Evolutionary conservation across 2,329 filamentous ascomycete species (phyloP).

Genomic region (Pestalotiopsis fici): DNA sequence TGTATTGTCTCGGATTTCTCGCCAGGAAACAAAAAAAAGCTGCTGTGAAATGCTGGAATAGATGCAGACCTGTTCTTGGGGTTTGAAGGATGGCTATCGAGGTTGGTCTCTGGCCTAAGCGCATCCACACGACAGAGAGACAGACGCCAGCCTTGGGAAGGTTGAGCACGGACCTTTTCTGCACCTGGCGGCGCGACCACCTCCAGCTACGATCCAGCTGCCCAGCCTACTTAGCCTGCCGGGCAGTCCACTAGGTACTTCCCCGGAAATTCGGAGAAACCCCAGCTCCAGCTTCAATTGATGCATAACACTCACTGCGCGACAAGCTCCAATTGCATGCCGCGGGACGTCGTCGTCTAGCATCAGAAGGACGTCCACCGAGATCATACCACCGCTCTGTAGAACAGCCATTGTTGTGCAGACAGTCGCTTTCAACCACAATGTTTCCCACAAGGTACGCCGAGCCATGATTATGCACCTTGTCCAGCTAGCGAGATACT

Average conservation of each 20-base stretch:
- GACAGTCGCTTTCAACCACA: conserved; percentile 13
- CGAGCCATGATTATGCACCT: background rate
- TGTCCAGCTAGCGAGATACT: background rate
- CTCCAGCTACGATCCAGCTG: background rate
- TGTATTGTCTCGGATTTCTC: background rate
- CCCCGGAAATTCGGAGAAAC: conserved; percentile 4
- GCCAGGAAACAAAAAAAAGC: background rate
- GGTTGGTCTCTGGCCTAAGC: conserved; percentile 5
- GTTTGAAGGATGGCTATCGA: background rate
- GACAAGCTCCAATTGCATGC: conserved; percentile 2
- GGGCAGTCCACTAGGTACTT: no score
- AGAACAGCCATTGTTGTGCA: conserved; percentile 7
- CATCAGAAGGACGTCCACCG: background rate
- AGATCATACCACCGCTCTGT: conserved; percentile 13
- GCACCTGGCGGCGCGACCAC: background rate
- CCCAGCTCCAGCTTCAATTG: conserved; percentile 8
- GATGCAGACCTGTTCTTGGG: background rate
- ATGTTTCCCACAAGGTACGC: conserved; percentile 38
- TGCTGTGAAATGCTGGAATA: background rate
- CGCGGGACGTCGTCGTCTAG: conserved; percentile 2
- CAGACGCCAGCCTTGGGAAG: background rate
- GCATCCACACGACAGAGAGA: background rate
- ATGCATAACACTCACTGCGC: background rate
- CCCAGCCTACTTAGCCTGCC: background rate
- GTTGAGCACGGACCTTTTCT: background rate